Conservation (phyloP, 2,329 filamentous ascomycete genomes). For the Phialemonium atrogriseum region DNA sequence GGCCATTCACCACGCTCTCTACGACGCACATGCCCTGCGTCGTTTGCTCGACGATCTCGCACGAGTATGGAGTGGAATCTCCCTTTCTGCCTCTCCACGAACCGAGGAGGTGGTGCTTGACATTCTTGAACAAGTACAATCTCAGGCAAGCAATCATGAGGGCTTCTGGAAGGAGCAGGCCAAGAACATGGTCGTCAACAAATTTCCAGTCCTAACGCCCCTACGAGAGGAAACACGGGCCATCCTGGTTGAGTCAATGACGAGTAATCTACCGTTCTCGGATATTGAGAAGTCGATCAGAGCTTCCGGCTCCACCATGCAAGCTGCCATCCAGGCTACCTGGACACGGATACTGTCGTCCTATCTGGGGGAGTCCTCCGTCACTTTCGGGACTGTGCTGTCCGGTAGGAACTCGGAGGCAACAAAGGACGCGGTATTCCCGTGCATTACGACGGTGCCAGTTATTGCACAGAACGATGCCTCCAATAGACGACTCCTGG, state of each 20-base stretch:
- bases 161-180: constrained; percentile 57
- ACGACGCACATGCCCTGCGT: constrained; percentile 70
- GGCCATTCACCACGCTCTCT: constrained; percentile 70
- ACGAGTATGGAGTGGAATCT: constrained; percentile 22
- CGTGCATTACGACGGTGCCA: constrained; percentile 76
- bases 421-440: constrained; percentile 57
- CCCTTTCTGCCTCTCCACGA: constrained; percentile 6
- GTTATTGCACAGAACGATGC: constrained; percentile 49
- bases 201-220: constrained; percentile 71
- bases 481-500: constrained; percentile 49
- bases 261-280: constrained; percentile 28
- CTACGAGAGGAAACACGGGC: constrained; percentile 31
- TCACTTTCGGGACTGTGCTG: constrained; percentile 74
- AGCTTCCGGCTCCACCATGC: constrained; percentile 57
- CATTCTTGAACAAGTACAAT: constrained; percentile 29
- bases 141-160: constrained; percentile 22
- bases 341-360: constrained; percentile 70
- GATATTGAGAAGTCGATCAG: constrained; percentile 49
- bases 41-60: constrained; percentile 54
- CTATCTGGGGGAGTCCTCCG: constrained; percentile 65
- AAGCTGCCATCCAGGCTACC: constrained; percentile 66
- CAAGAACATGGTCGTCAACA: constrained; percentile 47
- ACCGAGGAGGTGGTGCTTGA: constrained; percentile 26
- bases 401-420: constrained; percentile 61
- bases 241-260: constrained; percentile 25